Evolutionary conservation across 108 stramenopile genomes (phyloP).

Genomic region (Stephanodiscus triporus): DNA sequence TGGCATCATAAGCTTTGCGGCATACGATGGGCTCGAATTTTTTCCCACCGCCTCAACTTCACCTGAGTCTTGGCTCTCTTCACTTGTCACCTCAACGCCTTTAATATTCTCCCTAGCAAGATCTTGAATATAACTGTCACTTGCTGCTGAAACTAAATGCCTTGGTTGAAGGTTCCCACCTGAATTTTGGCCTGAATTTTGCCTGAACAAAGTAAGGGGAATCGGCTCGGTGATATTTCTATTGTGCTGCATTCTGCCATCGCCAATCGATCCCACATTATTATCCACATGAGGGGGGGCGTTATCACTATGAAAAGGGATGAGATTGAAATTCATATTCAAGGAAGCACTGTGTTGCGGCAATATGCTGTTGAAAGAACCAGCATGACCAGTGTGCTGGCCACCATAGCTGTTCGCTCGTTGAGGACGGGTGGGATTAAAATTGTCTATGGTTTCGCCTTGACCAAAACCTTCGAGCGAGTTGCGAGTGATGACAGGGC

Average conservation of each 20-base stretch:
- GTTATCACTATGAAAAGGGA: slow-evolving; percentile 14
- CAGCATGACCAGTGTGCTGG: neutral
- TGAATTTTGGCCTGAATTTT: slow-evolving; percentile 20
- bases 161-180: slow-evolving; percentile 4
- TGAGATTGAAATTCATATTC: slow-evolving; percentile 5
- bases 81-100: slow-evolving; percentile 2
- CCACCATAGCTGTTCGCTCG: slow-evolving; percentile 25
- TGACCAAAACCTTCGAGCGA: slow-evolving; percentile 24
- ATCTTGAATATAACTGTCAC: slow-evolving; percentile 29
- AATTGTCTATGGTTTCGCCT: slow-evolving; percentile 7
- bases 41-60: slow-evolving; percentile 19
- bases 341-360: slow-evolving; percentile 9
- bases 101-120: slow-evolving; percentile 28
- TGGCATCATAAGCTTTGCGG: slow-evolving; percentile 30
- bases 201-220: slow-evolving; percentile 12
- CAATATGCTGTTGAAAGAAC: neutral
- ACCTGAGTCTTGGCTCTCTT: slow-evolving; percentile 21
- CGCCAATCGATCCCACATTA: slow-evolving; percentile 14
- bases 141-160: slow-evolving; percentile 4
- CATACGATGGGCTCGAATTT: slow-evolving; percentile 20
- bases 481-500: slow-evolving; percentile 22
- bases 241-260: slow-evolving; percentile 27
- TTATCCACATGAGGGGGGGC: neutral
- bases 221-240: slow-evolving; percentile 43
- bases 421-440: slow-evolving; percentile 14